Evolutionary conservation across 176 grass and related monocot genomes (phyloP), one percentile per base, ranked within the genome.

Genomic region (Thalia dealbata): DNA sequence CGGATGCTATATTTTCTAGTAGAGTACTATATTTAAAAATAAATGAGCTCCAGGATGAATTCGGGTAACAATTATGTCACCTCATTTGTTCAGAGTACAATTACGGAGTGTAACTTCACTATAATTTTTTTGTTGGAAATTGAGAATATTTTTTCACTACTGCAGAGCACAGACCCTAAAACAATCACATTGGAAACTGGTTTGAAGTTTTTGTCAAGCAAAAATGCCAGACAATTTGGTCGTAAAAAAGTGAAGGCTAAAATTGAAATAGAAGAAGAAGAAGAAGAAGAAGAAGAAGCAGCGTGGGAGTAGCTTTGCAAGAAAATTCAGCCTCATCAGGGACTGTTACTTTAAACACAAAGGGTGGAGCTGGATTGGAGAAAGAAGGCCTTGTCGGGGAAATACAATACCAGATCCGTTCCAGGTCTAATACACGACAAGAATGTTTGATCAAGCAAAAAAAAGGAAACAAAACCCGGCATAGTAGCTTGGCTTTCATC

Each of bases 201-300:
- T 73, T 61, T 96, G 73, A 90, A 86, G 82, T 70, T 90, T 81
- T 78, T 96, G 68, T 59, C 1, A 44, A 86, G 89, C 71, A 96
- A 92, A 75, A 86, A 79, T 2, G 89, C 86, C 46, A 92, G 76
- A 82, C 83, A 71, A 64, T 76, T 85, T 70, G 93, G 93, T 72
- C 93, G 93, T 4, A 86, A 80, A 12, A 86, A 81, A 77, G 67
- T 52, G 38, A 71, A 61, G 11, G 0, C 22, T 10, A 79, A 30
- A 13, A 4, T 21, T 18, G 54, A 29, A n/a, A n/a, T n/a, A n/a
- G n/a, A n/a, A n/a, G n/a, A n/a, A n/a, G n/a, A n/a, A 38, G 32
- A 38, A 60, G 77, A 79, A 62, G 32, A 30, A 3, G 41, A n/a
- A 38, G 32, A 38, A 60, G 77, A 79, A 62, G 32, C 51, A 3